Evolutionary conservation across 225 moss, liverwort and hornwort species (phyloP), one percentile per base, ranked within the genome.

Genomic region (Sphagnum contortum): DNA sequence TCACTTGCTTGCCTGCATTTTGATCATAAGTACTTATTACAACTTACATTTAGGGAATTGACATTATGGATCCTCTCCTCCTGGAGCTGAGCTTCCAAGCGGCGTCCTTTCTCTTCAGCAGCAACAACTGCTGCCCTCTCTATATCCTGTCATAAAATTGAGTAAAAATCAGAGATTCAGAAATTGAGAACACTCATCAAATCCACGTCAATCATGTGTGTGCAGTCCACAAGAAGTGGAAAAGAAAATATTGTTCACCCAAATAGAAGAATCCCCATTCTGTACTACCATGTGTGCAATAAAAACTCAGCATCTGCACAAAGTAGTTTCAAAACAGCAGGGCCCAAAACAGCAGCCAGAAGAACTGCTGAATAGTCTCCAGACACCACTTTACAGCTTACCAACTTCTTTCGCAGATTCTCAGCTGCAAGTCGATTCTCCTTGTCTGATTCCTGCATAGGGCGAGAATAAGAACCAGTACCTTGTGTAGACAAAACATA

Each of bases 381-480:
- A 29, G 29, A 29, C 29, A 29, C 29, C 29, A 29, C 29, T 29
- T 29, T 29, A 29, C 29, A 50, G 4, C 45, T 51, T 83, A 92
- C 96, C 88, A 92, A 73, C 61, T 96, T 96, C 60, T 78, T 75
- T 67, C 96, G 75, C 11, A 90, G 82, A 68, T 78, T 86, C 65
- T 96, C 92, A 51, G 92, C 88, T 70, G 82, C 81, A 63, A 81
- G 81, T 47, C 96, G 90, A 64, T 84, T 82, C 59, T 96, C 92
- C 75, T 90, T 87, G 66, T 92, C 96, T 64, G 78, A 83, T 64
- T 92, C 92, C 88, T 96, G 71, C 71, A 73, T 50, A 82, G 58
- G 10, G 29, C 3, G 44, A 58, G 14, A 11, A 13, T 58, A 4
- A 58, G 58, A 44, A 11, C 4, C 29, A 29, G 29, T 29, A 29